Conservation (phyloP, 805 yeast genomes). For the Wickerhamiella occidentalis region DNA sequence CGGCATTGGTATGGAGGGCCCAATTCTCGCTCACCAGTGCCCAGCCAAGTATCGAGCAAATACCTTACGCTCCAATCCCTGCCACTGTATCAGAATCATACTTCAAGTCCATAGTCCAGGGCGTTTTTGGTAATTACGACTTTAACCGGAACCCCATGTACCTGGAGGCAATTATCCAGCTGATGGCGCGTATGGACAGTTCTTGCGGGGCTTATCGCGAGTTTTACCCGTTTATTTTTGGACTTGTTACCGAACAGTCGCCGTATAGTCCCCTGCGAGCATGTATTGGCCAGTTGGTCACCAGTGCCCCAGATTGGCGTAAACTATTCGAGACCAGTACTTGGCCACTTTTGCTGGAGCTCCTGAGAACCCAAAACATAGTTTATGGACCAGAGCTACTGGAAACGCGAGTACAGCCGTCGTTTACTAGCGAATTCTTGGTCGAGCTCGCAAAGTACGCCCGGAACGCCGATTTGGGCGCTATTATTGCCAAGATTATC, state of each 20-base stretch:
- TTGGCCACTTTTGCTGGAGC: background rate
- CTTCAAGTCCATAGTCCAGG: background rate
- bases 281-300: background rate
- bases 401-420: background rate
- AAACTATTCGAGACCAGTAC: slow-evolving; percentile 6
- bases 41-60: background rate
- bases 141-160: background rate
- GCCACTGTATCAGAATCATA: background rate
- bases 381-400: background rate
- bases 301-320: background rate
- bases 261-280: slow-evolving; percentile 4
- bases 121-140: background rate
- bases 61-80: background rate
- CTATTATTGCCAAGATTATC: background rate
- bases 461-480: background rate
- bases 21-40: background rate
- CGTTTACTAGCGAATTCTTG: background rate
- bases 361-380: background rate
- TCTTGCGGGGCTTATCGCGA: background rate
- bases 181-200: background rate
- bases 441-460: background rate
- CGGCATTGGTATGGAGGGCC: background rate
- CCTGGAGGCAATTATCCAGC: background rate
- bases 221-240: background rate
- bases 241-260: slow-evolving; percentile 2